Base-by-base conservation (phyloP, 2,329 filamentous ascomycete species). In the Penicillium sp. region DNA sequence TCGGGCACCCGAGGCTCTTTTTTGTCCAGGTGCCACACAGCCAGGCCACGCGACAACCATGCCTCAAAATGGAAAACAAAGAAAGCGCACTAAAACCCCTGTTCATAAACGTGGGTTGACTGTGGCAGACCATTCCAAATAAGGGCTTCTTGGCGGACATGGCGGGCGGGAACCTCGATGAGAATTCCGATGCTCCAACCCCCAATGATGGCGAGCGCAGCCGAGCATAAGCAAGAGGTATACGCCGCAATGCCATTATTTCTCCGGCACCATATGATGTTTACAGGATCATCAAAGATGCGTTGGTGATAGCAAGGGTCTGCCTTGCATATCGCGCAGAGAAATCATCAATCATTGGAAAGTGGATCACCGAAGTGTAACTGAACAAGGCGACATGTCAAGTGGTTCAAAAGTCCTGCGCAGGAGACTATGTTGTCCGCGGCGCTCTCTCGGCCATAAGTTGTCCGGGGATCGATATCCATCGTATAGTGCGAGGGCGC, bases 261-360 rank as follows among this genome's bases (percentile, higher is more conserved):
- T 34, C 25, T 33, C 38, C 3, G 19, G 8, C 21, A 13, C 39
- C 21, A 43, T 55, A 21, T 16, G 23, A 25, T 29, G 8, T 15
- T 21, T 48, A 16, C 41, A 21, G 13, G 27, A 27, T 34, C 39
- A 43, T 43, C 29, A 27, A 53, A 39, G 46, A 49, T 45, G 23
- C 21, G 59, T 65, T 65, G 61, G 61, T 66, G 64, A 66, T 64
- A 53, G 25, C 51, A 33, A 36, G 21, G 39, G 21, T 44, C 54
- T 38, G 44, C 55, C 55, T 55, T 65, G 64, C 64, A 65, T 65
- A 64, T 61, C 27, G 54, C 43, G 23, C 31, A 50, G 34, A 38
- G 40, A 23, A 34, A 41, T 23, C 52, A 59, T 51, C 21, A 44
- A 44, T 34, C 52, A 59, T 50, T 50, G 53, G 55, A 46, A 51